Base-by-base conservation (phyloP, 2,329 filamentous ascomycete genomes). In the Talaromyces islandicus region DNA sequence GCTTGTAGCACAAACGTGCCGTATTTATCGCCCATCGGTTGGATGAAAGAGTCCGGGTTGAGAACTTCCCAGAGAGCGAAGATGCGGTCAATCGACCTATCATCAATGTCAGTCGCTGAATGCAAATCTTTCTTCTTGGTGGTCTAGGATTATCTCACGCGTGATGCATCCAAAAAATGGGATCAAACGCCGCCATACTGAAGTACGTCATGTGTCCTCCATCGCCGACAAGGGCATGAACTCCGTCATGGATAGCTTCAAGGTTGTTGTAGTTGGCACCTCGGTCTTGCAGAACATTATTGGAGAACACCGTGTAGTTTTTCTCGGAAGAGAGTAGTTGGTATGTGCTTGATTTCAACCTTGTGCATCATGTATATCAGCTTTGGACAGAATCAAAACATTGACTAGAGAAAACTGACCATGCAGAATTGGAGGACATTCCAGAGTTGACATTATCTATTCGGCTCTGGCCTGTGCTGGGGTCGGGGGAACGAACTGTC, bases 131-230 rank as follows among this genome's bases (percentile, higher is more conserved):
- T 25, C 14, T 7, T 32, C 17, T 21, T 12, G 41, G 17, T 7
- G 14, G 25, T 32, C 1, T 10, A 2, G 19, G 9, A 14, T 24
- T 21, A 11, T 66, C 75, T 61, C 64, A 78, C 77, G 73, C 67
- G 67, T 93, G 90, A 67, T 93, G 89, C 9, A 93, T 75, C 75
- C 88, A 90, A 73, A 93, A 92, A 12, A 90, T 77, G 0, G 90
- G 90, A 69, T 95, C 91, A 69, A 91, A 95, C 0, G 88, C 84
- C 1, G 90, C 89, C 66, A 88, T 88, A 19, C 86, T 84, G 32
- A 87, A 85, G 71, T 84, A 88, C 48, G 82, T 84, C 84, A 89
- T 88, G 66, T 91, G 88, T 1, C 88, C 88, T 38, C 81, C 80
- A 61, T 75, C 72, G 57, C 82, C 89, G 3, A 82, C 78, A 54